Evolutionary conservation across 2,329 filamentous ascomycete genomes (phyloP).

Genomic region (Diaporthe nobilis): DNA sequence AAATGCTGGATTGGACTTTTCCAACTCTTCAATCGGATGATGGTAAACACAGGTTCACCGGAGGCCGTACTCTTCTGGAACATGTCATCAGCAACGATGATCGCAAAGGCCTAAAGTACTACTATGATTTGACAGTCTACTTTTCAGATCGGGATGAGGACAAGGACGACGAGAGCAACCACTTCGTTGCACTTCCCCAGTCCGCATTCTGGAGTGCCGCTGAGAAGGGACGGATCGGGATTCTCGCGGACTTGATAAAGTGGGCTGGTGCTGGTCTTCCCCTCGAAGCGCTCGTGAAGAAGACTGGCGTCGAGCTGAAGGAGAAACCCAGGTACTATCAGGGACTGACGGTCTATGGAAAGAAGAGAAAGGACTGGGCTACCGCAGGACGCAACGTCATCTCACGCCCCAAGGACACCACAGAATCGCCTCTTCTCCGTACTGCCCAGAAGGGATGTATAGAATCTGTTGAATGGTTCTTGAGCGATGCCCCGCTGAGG

Average conservation of each 20-base stretch:
- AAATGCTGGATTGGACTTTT: conserved; percentile 61
- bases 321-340: conserved; percentile 81
- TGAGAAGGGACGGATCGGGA: conserved; percentile 63
- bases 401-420: conserved; percentile 55
- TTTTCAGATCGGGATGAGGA: conserved; percentile 58
- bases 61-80: conserved; percentile 51
- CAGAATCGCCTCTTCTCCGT: conserved; percentile 71
- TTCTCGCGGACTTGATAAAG: conserved; percentile 76
- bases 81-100: conserved; percentile 69
- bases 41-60: conserved; percentile 47
- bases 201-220: conserved; percentile 61
- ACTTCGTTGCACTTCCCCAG: conserved; percentile 57
- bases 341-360: conserved; percentile 81
- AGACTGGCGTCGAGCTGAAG: conserved; percentile 73
- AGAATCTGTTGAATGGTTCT: conserved; percentile 82
- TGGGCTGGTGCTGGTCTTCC: conserved; percentile 78
- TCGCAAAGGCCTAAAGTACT: conserved; percentile 64
- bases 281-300: conserved; percentile 75
- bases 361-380: conserved; percentile 82
- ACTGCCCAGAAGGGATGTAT: conserved; percentile 71
- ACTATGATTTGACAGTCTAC: conserved; percentile 68
- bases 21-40: conserved; percentile 53
- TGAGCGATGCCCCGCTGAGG: conserved; percentile 77
- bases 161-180: conserved; percentile 50
- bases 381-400: conserved; percentile 68